Base-by-base conservation (phyloP, 192 early-diverging fungal genomes). In the Gaertneriomyces sp. region DNA sequence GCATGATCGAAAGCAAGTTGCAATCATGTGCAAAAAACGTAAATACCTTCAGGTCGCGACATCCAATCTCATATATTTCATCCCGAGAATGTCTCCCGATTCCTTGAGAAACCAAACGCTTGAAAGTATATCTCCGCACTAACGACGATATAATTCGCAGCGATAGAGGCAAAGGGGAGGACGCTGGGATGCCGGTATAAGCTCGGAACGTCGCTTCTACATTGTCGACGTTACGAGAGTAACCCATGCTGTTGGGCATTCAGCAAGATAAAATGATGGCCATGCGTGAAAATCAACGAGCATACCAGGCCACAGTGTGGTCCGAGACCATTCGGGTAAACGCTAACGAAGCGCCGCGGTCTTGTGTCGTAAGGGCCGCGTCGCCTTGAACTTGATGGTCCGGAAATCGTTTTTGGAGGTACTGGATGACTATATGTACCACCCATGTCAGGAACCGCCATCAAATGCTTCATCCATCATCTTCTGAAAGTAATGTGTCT, bases 11-110 rank as follows among this genome's bases (percentile, higher is more conserved):
- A 10, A 9, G 54, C 54, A 55, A 16, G 25, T 11, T 7, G 42
- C 39, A 59, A 43, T 42, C 58, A 20, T 42, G 19, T 33, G 19
- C 11, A 68, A 47, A 68, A 49, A 61, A 17, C 11, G 10, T 12
- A 60, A 53, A 5, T 20, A 65, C 69, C 64, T 68, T 67, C 58
- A 72, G 10, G 43, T 72, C 64, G 12, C 60, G 11, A 41, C 46
- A 51, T 16, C 71, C 71, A 42, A 72, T 72, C 40, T 59, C 71
- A 46, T 74, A 74, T 25, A 74, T 74, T 45, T 74, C 72, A 2
- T 70, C 61, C 6, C 61, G 3, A 3, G 61, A 40, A 42, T 74
- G 72, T 25, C 38, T 14, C 5, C 68, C 72, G 16, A 74, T n/a
- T 7, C 72, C 72, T 41, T 66, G 66, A 11, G 33, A 14, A 59